phyloP scores from a whole-genome alignment of 73 alveolate genomes.

The Breviolum minutum region DNA sequence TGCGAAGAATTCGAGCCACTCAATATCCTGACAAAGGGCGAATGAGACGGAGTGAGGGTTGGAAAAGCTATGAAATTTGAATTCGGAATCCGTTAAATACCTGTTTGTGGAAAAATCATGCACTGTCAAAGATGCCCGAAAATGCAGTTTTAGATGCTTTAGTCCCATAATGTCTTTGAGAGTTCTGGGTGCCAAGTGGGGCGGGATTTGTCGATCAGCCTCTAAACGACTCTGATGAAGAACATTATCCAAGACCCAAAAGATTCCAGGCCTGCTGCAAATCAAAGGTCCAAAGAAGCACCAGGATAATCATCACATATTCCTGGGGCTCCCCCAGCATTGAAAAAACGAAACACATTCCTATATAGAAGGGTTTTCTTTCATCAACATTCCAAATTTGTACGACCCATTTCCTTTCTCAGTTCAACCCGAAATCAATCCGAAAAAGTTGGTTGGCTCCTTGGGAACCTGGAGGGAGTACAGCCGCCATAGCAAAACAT shows the following conservation, averaged over 20 bases:
- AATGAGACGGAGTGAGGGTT: too few relatives aligned
- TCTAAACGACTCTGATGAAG: neutral
- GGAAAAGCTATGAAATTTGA: neutral
- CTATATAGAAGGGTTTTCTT: neutral
- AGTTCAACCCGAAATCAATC: neutral
- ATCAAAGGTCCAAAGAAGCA: neutral
- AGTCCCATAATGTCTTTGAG: neutral
- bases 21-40: neutral
- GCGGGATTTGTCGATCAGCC: too few relatives aligned
- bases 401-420: neutral
- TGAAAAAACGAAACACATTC: neutral
- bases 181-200: too few relatives aligned
- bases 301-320: neutral
- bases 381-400: too few relatives aligned
- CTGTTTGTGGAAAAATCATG: too few relatives aligned
- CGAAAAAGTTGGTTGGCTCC: neutral
- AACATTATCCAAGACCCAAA: neutral
- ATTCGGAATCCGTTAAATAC: too few relatives aligned
- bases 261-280: neutral
- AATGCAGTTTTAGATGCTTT: neutral
- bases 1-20: slow-evolving; percentile 9
- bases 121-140: neutral
- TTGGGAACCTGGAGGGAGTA: neutral
- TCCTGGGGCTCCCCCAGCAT: neutral
- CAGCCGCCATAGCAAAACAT: slow-evolving; percentile 11